Percentiles rank a stretch among this genome's conserved stretches.
Evolutionary conservation across 495 filamentous ascomycete genomes (phyloP).

Genomic region (Hypoxylon intermedium): DNA sequence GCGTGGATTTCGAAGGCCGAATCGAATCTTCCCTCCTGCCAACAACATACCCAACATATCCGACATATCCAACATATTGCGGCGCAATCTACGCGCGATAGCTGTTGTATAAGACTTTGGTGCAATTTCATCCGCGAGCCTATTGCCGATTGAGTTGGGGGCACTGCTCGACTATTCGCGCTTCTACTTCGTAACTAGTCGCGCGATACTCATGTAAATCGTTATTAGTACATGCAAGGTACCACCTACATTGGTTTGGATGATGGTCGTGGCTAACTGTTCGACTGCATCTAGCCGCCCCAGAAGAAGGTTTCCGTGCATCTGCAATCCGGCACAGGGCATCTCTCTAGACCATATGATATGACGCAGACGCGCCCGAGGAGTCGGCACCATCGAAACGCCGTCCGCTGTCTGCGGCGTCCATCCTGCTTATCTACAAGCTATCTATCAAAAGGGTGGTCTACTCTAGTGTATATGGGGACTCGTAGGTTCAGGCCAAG

Average conservation of each 20-base stretch:
- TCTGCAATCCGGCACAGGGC: constrained; percentile 30
- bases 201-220: constrained; percentile 11
- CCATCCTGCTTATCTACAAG: background rate
- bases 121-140: constrained; percentile 2
- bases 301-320: constrained; percentile 27
- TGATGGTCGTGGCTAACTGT: background rate
- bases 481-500: background rate
- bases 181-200: background rate
- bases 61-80: too few species aligned
- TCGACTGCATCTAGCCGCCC: constrained; percentile 18
- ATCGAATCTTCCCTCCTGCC: constrained; percentile 36
- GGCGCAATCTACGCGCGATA: constrained; percentile 1
- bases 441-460: background rate
- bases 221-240: too few species aligned
- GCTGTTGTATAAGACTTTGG: background rate
- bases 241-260: too few species aligned
- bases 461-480: too few species aligned
- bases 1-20: constrained; percentile 33
- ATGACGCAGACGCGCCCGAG: constrained; percentile 31
- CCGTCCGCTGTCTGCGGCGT: background rate
- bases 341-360: constrained; percentile 18
- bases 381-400: constrained; percentile 21
- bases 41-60: too few species aligned
- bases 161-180: background rate
- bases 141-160: constrained; percentile 5